phyloP scores from a whole-genome alignment of 768 basidiomycete species.

The Panaeolus papilionaceus region DNA sequence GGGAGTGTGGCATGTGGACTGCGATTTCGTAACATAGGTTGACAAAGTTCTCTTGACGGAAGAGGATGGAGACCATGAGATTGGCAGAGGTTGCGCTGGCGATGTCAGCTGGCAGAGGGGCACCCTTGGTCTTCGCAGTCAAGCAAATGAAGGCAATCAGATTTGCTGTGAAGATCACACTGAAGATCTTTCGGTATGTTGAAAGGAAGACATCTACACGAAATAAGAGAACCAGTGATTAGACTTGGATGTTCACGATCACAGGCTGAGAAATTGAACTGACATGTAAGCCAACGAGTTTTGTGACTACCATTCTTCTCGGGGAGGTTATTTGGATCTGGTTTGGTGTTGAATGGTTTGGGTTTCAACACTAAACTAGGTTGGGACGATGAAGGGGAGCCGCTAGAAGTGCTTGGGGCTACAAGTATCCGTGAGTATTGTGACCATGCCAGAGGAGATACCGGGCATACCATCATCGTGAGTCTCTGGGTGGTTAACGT shows the following conservation, averaged over 20 bases:
- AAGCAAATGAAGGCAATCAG: slow-evolving; percentile 51
- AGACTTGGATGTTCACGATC: not conserved
- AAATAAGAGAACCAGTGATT: not conserved
- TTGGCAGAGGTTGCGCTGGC: slow-evolving; percentile 49
- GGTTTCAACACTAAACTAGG: not conserved
- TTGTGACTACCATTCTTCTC: slow-evolving; percentile 23
- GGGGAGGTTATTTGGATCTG: slow-evolving; percentile 36
- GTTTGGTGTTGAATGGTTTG: slow-evolving; percentile 15
- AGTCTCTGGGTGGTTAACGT: not conserved
- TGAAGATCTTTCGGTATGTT: slow-evolving; percentile 59
- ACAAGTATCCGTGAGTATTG: too few species aligned
- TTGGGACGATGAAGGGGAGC: not conserved
- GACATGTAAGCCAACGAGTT: slow-evolving; percentile 29
- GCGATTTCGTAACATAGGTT: slow-evolving; percentile 57
- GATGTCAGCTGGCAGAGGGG: slow-evolving; percentile 43
- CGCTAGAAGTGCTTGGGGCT: not conserved
- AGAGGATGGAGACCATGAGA: slow-evolving; percentile 47
- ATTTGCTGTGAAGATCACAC: slow-evolving; percentile 57
- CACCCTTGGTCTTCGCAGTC: slow-evolving; percentile 39
- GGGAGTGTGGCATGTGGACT: slow-evolving; percentile 42
- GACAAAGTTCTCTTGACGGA: slow-evolving; percentile 58
- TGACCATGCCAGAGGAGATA: too few species aligned
- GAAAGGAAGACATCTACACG: slow-evolving; percentile 40
- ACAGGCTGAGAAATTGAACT: slow-evolving; percentile 47
- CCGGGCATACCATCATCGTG: not conserved